These are phyloP conservation scores for Fusarium incarnatum DNA, from an alignment of 2,329 filamentous ascomycete genomes.

Conservation along the genomic window DNA sequence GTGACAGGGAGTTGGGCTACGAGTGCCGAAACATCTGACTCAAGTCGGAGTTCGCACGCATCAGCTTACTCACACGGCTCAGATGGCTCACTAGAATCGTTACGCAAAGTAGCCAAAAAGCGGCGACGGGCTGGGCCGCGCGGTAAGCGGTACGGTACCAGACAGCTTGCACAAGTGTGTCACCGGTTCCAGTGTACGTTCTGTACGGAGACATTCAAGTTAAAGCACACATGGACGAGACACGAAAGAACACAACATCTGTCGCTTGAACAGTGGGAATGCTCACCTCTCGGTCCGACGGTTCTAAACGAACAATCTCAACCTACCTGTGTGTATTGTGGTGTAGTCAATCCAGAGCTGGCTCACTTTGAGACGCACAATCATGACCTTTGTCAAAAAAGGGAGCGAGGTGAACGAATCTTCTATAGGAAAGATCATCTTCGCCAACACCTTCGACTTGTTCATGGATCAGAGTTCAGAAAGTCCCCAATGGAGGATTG, in stretches of 20 bases:
- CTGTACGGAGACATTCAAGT: constrained; percentile 59
- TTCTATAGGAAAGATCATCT: constrained; percentile 60
- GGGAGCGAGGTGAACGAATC: constrained; percentile 49
- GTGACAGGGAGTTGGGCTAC: constrained; percentile 32
- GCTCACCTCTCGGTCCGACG: constrained; percentile 51
- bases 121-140: neutral
- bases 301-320: constrained; percentile 55
- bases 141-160: accelerated
- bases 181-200: constrained; percentile 57
- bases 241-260: constrained; percentile 63
- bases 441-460: constrained; percentile 56
- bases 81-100: neutral
- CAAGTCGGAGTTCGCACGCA: neutral
- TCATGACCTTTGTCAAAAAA: constrained; percentile 59
- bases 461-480: constrained; percentile 55
- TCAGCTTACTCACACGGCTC: neutral
- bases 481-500: constrained; percentile 59
- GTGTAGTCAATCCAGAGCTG: constrained; percentile 45
- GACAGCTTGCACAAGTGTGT: neutral
- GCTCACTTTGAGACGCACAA: constrained; percentile 54
- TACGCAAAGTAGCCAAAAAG: neutral
- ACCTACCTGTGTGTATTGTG: constrained; percentile 54
- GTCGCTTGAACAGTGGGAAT: constrained; percentile 62
- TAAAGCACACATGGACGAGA: constrained; percentile 60
- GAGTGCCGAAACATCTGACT: constrained; percentile 10